Base-by-base conservation (phyloP, 768 basidiomycete genomes). In the Cubamyces lactineus region DNA sequence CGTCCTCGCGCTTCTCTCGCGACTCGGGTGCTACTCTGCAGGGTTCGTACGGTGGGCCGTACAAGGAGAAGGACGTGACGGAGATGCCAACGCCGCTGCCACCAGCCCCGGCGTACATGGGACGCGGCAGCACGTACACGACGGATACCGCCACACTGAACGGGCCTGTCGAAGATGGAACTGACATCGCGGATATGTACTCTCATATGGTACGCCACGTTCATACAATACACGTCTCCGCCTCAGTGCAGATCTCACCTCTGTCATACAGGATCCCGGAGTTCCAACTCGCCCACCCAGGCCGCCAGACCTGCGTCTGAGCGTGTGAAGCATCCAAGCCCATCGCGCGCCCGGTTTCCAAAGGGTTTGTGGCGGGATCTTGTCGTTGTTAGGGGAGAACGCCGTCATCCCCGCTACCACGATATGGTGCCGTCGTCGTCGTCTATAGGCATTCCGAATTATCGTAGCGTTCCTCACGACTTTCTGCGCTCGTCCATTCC, bases 121-220 rank as follows among this genome's bases (percentile, higher is more conserved):
- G 34, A 34, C 34, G 60, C 40, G 39, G 46, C 45, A 61, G 53
- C 45, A 26, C 52, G 53, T 61, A 61, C 47, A 50, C 40, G n/a
- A 24, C 59, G 21, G 23, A 49, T 8, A 55, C 53, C 26, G 38
- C 24, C 23, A 54, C 53, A 26, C 46, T 49, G 38, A 34, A 28
- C 39, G 47, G 53, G n/a, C 39, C 48, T 19, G 12, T 52, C 30
- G 59, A 60, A 11, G 52, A 59, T 26, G 48, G 17, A 19, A 51
- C 34, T 39, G 59, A 60, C 59, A 60, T 60, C 51, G 45, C 59
- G 30, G 59, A 60, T 42, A 47, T 60, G 51, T 60, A 60, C 39
- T 39, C 59, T 0, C 57, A 42, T 40, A 59, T 45, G 45, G 59
- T 53, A 21, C 23, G 59, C 48, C 5, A 2, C 7, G 17, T 11